phyloP scores from a whole-genome alignment of 208 protist genomes.

The Herpetomonas tarakana region DNA sequence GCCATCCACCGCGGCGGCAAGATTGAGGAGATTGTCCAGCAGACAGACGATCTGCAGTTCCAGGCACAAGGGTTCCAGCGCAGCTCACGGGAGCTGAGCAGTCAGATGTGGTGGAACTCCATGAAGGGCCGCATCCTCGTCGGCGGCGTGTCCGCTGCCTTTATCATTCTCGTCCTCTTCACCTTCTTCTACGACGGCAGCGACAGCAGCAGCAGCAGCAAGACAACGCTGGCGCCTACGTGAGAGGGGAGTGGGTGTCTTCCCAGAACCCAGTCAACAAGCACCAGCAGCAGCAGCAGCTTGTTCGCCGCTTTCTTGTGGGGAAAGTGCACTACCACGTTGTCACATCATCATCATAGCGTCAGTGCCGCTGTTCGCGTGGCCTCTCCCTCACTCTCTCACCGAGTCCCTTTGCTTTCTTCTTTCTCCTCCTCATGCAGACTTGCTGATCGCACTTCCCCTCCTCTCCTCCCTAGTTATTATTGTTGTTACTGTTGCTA shows the following conservation, averaged over 20 bases:
- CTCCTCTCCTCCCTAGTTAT: too few species aligned
- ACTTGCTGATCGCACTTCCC: too few species aligned
- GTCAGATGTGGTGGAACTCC: constrained; percentile 89
- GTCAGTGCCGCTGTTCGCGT: too few species aligned
- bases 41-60: constrained; percentile 84
- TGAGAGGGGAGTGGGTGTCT: constrained; percentile 2
- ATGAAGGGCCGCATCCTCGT: constrained; percentile 76
- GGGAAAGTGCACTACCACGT: too few species aligned
- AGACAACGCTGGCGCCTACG: constrained; percentile 3
- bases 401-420: too few species aligned
- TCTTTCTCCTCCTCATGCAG: too few species aligned
- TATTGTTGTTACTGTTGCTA: too few species aligned
- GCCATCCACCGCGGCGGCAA: constrained; percentile 75
- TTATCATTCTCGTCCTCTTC: constrained; percentile 79
- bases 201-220: neutral
- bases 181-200: constrained; percentile 52
- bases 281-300: too few species aligned
- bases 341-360: too few species aligned
- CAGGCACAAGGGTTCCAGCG: constrained; percentile 87
- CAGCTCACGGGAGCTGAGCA: constrained; percentile 72
- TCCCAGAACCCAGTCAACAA: neutral
- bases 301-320: too few species aligned
- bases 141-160: constrained; percentile 42
- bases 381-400: too few species aligned
- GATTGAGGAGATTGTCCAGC: constrained; percentile 89